Conservation (phyloP, 108 stramenopile species). For the Fragilariopsis cylindrus region DNA sequence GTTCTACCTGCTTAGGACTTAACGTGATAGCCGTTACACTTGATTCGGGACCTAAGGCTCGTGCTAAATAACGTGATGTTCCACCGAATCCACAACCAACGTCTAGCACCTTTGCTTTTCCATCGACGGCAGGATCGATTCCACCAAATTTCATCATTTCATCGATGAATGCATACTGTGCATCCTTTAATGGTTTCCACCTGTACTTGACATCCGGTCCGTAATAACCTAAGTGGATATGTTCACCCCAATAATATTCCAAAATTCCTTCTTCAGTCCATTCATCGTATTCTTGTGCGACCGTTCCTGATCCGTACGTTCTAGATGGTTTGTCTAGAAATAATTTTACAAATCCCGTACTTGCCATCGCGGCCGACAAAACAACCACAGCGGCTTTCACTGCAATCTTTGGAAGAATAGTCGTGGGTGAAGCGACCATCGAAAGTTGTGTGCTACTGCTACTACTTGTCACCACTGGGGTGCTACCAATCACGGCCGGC, state of each 20-base stretch:
- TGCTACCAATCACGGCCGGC: not conserved
- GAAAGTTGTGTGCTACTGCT: slow-evolving; percentile 13
- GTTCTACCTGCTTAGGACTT: slow-evolving; percentile 88
- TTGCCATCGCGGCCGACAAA: slow-evolving; percentile 59
- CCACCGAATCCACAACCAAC: slow-evolving; percentile 98
- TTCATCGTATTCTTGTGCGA: slow-evolving; percentile 88
- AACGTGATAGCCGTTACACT: slow-evolving; percentile 94
- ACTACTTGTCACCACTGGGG: not conserved
- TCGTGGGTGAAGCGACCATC: slow-evolving; percentile 24
- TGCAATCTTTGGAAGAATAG: slow-evolving; percentile 29
- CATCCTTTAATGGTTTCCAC: slow-evolving; percentile 90
- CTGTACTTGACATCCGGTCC: slow-evolving; percentile 69
- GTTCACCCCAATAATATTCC: slow-evolving; percentile 98
- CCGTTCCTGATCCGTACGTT: slow-evolving; percentile 73
- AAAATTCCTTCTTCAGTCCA: slow-evolving; percentile 96
- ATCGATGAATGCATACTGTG: slow-evolving; percentile 96
- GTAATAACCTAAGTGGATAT: slow-evolving; percentile 98
- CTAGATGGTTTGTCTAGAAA: slow-evolving; percentile 80
- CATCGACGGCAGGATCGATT: slow-evolving; percentile 49
- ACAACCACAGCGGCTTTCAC: slow-evolving; percentile 43
- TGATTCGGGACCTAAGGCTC: slow-evolving; percentile 71
- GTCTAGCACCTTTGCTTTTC: slow-evolving; percentile 84
- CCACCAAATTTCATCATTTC: slow-evolving; percentile 96
- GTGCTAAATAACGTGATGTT: slow-evolving; percentile 91
- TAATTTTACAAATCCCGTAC: slow-evolving; percentile 64